Evolutionary conservation across 2,329 filamentous ascomycete genomes (phyloP).

Genomic region (Epichloe scottii): DNA sequence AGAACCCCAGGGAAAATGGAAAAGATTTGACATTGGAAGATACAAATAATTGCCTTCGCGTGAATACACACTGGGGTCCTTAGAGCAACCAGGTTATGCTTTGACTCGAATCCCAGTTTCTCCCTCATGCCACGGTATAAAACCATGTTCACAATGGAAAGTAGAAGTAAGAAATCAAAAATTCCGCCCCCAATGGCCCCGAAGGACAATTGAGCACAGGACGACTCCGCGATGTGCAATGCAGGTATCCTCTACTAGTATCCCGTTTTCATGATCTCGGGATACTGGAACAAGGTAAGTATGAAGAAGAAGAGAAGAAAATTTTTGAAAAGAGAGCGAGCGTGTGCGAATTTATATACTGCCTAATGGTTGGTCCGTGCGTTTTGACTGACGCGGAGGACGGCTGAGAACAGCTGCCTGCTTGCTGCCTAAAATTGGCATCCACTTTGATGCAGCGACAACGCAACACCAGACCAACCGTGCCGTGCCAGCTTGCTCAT

Average conservation of each 20-base stretch:
- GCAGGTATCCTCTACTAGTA: conserved; percentile 33
- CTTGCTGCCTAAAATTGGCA: conserved; percentile 7
- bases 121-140: neutral
- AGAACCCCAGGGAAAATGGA: accelerated
- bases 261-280: conserved; percentile 31
- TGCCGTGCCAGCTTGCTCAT: no score
- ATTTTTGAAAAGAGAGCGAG: conserved; percentile 8
- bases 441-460: neutral
- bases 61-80: neutral
- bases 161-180: conserved; percentile 27
- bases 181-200: conserved; percentile 37
- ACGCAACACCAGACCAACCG: neutral
- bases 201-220: conserved; percentile 37
- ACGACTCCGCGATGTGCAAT: conserved; percentile 41
- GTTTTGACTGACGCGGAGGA: neutral
- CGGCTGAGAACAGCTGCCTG: conserved; percentile 2
- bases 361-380: conserved; percentile 11
- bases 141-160: conserved; percentile 2
- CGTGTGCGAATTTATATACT: conserved; percentile 12
- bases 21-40: no score
- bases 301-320: conserved; percentile 28
- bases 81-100: neutral
- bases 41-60: neutral
- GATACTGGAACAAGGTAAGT: conserved; percentile 36
- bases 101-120: neutral